phyloP scores from a whole-genome alignment of 768 basidiomycete species.

The Myochromella boudieri region DNA sequence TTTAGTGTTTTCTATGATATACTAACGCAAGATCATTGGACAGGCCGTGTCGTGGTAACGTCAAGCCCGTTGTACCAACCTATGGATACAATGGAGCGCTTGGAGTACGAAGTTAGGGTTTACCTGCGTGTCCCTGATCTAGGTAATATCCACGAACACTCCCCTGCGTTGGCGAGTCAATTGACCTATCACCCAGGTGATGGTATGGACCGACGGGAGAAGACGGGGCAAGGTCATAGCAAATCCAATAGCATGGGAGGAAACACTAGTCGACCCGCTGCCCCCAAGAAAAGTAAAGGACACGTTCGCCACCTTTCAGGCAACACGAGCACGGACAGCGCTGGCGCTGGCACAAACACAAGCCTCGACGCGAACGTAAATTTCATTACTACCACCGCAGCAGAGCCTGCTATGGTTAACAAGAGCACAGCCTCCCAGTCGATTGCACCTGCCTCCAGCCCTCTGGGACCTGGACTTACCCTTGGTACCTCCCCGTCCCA shows the following conservation, averaged over 20 bases:
- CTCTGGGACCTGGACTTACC: neutral
- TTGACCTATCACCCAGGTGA: slow-evolving; percentile 32
- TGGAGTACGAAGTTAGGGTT: slow-evolving; percentile 75
- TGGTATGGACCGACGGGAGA: slow-evolving; percentile 52
- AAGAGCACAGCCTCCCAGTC: neutral
- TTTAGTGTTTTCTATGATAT: too few species aligned
- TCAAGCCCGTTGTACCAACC: slow-evolving; percentile 85
- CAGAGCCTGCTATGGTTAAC: neutral
- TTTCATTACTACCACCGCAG: neutral
- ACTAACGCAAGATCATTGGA: too few species aligned
- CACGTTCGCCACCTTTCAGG: slow-evolving; percentile 31
- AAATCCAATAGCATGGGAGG: slow-evolving; percentile 27
- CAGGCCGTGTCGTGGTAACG: slow-evolving; percentile 69
- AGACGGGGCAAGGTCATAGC: slow-evolving; percentile 18
- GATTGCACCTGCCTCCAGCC: neutral
- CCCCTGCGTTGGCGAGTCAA: neutral
- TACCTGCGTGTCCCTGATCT: slow-evolving; percentile 71
- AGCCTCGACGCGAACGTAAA: slow-evolving; percentile 3
- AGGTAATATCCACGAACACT: slow-evolving; percentile 35
- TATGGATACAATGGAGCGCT: slow-evolving; percentile 65
- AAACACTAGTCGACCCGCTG: slow-evolving; percentile 3
- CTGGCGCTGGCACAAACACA: slow-evolving; percentile 9
- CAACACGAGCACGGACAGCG: slow-evolving; percentile 27
- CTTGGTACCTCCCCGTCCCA: neutral
- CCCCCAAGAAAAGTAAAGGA: slow-evolving; percentile 18